Evolutionary conservation across 2,329 filamentous ascomycete genomes (phyloP), one percentile per base, ranked within the genome.

Genomic region (Camillea tinctor): DNA sequence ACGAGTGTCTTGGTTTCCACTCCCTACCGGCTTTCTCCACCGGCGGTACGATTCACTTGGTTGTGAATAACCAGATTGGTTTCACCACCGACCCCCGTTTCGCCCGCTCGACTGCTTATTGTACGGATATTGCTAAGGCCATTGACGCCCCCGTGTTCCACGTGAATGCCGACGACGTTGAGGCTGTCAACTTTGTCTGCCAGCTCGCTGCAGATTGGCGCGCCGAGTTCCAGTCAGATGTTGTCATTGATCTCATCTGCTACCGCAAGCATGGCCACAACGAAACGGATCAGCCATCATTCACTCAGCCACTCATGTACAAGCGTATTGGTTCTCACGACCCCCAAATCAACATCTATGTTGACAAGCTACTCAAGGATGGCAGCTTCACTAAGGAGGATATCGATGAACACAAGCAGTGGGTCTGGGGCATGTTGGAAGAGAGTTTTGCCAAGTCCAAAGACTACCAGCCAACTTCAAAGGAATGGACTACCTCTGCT

Each of bases 281-380:
- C 81, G 95, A 99, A 83, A 99, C 95, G 11, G 95, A 99, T 75
- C 95, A 99, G 83, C 95, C 95, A 53, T 97, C 94, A 49, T 99
- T 99, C 84, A 99, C 95, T n/a, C 95, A 99, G 77, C 95, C 95
- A 49, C 81, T 97, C 69, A 99, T 99, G 95, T 99, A 99, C 87
- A 97, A 98, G 88, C 91, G 91, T 72, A 98, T 99, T 74, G 86
- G 88, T 68, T 84, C 89, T 61, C 92, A 98, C 76, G 85, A 89
- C 66, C 87, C 90, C 52, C 91, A 95, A 74, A 88, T 99, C 61
- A 90, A 96, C 74, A 91, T 92, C 72, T 99, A 99, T 75, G 86
- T 95, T 68, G 86, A 96, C 73, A 91, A 97, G 83, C 88, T 99
- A 57, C 83, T 97, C 50, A 84, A 92, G 64, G 93, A 97, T 73